Conservation (phyloP, 2,329 filamentous ascomycete species). For the Ceratocystis cubensis region DNA sequence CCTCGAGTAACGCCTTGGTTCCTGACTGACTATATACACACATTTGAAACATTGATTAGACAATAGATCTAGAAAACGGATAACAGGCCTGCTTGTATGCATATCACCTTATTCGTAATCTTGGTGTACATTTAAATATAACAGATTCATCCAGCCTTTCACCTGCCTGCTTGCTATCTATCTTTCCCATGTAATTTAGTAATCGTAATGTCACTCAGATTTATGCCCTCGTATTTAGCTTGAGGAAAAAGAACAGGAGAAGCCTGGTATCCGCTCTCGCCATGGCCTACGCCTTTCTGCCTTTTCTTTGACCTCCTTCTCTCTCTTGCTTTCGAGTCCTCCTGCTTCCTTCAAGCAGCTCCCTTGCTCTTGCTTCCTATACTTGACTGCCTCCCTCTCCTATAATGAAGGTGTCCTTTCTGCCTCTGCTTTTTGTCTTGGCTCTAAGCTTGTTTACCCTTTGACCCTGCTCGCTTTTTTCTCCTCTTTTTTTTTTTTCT, state of each 20-base stretch:
- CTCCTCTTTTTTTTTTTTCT: constrained; percentile 1
- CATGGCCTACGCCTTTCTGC: not conserved
- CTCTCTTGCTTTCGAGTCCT: constrained; percentile 19
- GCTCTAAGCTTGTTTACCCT: not conserved
- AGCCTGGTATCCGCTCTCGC: not conserved
- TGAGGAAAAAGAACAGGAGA: not conserved
- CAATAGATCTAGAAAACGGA: too few relatives aligned
- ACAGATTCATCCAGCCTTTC: too few relatives aligned
- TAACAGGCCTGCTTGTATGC: too few relatives aligned
- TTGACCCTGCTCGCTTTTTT: constrained; percentile 18
- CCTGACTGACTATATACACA: too few relatives aligned
- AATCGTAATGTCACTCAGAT: too few relatives aligned
- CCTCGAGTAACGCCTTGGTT: too few relatives aligned
- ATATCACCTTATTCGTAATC: too few relatives aligned
- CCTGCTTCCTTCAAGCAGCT: constrained; percentile 15
- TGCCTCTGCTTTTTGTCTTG: not conserved
- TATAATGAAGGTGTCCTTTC: not conserved
- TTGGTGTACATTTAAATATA: too few relatives aligned
- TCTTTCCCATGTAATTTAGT: too few relatives aligned
- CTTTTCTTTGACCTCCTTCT: not conserved
- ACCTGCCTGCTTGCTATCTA: too few relatives aligned
- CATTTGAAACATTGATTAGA: too few relatives aligned
- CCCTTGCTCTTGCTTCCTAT: not conserved
- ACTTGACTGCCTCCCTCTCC: constrained; percentile 9
- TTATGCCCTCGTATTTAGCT: too few relatives aligned